phyloP scores from a whole-genome alignment of 331 rosid species.

The Quercus lobata region DNA sequence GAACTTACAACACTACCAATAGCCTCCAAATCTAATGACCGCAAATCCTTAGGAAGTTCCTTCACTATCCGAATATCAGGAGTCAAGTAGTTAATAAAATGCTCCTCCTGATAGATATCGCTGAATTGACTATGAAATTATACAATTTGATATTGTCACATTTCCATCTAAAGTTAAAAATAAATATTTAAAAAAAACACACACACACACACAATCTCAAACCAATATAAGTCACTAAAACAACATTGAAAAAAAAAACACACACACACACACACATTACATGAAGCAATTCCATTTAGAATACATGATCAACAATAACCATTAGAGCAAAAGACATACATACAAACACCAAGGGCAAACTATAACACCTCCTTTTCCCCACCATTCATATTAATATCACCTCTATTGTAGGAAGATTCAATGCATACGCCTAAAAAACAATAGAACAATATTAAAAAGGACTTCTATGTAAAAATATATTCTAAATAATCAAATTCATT shows the following conservation, averaged over 20 bases:
- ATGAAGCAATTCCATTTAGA: background rate
- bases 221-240: constrained; percentile 5
- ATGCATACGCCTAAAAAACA: background rate
- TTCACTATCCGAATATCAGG: constrained; percentile 90
- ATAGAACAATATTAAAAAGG: background rate
- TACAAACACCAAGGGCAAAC: background rate
- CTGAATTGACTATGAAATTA: constrained; percentile 77
- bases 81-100: constrained; percentile 77
- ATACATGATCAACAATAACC: background rate
- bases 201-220: background rate
- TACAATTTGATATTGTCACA: constrained; percentile 31
- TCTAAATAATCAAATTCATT: too few relatives aligned
- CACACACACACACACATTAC: background rate
- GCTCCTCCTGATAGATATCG: constrained; percentile 90
- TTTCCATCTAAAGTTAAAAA: constrained; percentile 26
- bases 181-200: background rate
- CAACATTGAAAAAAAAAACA: background rate
- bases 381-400: background rate
- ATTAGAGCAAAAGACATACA: background rate
- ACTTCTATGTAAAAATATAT: background rate
- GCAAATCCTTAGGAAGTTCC: constrained; percentile 81
- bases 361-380: background rate
- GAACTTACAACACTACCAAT: constrained; percentile 79
- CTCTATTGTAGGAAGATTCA: background rate
- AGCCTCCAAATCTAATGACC: constrained; percentile 84